phyloP scores from a whole-genome alignment of 1,139 yeast species.

The Hemisphaericaspora subhashii region DNA sequence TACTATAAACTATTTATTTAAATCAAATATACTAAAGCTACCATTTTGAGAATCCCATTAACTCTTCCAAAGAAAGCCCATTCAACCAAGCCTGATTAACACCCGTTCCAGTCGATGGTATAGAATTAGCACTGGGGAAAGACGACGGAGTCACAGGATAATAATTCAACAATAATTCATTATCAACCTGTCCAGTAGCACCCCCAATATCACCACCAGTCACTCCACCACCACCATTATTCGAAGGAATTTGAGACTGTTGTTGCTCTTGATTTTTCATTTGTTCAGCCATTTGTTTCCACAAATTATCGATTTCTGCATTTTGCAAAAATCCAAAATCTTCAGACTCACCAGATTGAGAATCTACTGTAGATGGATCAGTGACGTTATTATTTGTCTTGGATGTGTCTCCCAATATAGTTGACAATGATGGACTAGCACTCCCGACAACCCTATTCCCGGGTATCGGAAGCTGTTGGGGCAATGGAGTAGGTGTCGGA shows the following conservation, averaged over 20 bases:
- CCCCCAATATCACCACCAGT: too few relatives aligned
- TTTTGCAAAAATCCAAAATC: conserved; percentile 25
- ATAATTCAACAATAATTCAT: background rate
- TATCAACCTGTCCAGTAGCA: background rate
- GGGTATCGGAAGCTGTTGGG: too few relatives aligned
- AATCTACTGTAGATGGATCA: background rate
- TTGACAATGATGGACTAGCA: too few relatives aligned
- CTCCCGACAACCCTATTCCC: too few relatives aligned
- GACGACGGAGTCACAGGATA: conserved; percentile 2
- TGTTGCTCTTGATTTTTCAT: conserved; percentile 18
- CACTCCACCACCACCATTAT: too few relatives aligned
- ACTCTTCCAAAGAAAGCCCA: conserved; percentile 64
- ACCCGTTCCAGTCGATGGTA: conserved; percentile 75
- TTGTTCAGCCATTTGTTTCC: conserved; percentile 32
- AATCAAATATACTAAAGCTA: too few relatives aligned
- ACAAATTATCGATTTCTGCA: conserved; percentile 37
- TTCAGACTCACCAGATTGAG: conserved; percentile 14
- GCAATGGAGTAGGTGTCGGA: too few relatives aligned
- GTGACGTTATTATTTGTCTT: too few relatives aligned
- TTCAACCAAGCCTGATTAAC: conserved; percentile 93
- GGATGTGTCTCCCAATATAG: too few relatives aligned
- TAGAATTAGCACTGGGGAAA: background rate
- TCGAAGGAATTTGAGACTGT: background rate
- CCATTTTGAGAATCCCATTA: conserved; percentile 1
- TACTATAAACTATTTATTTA: too few relatives aligned